phyloP scores from a whole-genome alignment of 176 grass and related monocot genomes.

The Oryza meridionalis region DNA sequence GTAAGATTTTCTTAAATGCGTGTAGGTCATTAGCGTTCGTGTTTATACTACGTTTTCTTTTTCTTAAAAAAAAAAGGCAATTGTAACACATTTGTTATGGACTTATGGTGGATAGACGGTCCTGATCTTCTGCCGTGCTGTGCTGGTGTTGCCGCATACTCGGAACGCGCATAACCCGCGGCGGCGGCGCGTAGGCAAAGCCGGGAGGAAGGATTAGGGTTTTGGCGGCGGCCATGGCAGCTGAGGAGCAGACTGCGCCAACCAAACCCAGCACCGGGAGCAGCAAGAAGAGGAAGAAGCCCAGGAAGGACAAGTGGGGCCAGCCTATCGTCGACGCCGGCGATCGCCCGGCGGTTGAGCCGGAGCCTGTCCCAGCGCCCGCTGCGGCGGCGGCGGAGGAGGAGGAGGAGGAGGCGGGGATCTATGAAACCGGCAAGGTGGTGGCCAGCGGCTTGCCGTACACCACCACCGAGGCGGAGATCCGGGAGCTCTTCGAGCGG shows the following conservation, averaged over 20 bases:
- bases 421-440: constrained; percentile 68
- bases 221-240: constrained; percentile 49
- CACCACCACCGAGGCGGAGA: constrained; percentile 68
- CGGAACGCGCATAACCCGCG: neutral
- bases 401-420: neutral
- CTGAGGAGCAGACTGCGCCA: constrained; percentile 37
- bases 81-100: neutral
- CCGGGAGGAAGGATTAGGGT: constrained; percentile 36
- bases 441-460: constrained; percentile 91
- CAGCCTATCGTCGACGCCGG: constrained; percentile 48
- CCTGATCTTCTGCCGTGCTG: neutral
- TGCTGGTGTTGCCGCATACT: neutral
- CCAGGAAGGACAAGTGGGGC: constrained; percentile 88
- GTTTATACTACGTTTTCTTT: too few species aligned
- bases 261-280: constrained; percentile 38
- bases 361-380: constrained; percentile 11
- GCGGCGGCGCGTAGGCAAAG: constrained; percentile 5
- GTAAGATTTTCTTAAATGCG: too few species aligned
- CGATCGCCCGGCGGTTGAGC: constrained; percentile 28
- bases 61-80: neutral
- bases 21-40: too few species aligned
- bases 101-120: neutral
- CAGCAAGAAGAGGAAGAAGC: constrained; percentile 70
- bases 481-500: constrained; percentile 69
- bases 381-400: neutral